These are phyloP conservation scores for Uronychia setigera DNA, from an alignment of 73 alveolate species.

Conservation along the genomic window DNA sequence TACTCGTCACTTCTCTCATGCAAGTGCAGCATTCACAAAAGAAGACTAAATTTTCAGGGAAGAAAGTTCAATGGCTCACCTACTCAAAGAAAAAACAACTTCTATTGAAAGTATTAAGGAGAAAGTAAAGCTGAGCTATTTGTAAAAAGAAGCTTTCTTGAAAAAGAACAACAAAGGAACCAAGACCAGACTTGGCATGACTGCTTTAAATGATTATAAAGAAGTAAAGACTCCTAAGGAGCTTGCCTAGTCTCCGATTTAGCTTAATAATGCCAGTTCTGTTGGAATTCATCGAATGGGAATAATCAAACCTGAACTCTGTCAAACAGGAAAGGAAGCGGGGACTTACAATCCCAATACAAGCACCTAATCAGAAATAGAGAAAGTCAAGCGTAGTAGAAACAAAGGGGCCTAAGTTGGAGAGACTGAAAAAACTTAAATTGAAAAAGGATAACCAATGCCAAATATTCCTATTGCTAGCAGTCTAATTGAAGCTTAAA, in stretches of 20 bases:
- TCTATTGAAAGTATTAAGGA: not conserved
- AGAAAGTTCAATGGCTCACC: not conserved
- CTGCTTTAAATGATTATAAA: no score
- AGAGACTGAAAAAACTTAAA: no score
- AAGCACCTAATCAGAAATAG: not conserved
- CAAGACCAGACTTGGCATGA: not conserved
- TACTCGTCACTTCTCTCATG: not conserved
- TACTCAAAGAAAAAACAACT: not conserved
- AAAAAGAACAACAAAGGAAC: not conserved
- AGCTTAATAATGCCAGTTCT: no score
- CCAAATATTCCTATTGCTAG: not conserved
- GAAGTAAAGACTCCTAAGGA: no score
- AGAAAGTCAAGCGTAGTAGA: not conserved
- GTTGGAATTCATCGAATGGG: not conserved
- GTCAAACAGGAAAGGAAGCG: not conserved
- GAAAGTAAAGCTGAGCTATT: not conserved
- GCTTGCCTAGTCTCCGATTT: no score
- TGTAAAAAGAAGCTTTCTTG: not conserved
- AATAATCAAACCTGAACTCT: not conserved
- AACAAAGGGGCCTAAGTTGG: no score
- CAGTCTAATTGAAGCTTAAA: not conserved
- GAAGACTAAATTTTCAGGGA: not conserved
- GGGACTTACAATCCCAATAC: not conserved
- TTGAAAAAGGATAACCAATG: not conserved
- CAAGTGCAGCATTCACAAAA: not conserved